Evolutionary conservation across 2,329 filamentous ascomycete species (phyloP).

Genomic region (Pseudogymnoascus sp.): DNA sequence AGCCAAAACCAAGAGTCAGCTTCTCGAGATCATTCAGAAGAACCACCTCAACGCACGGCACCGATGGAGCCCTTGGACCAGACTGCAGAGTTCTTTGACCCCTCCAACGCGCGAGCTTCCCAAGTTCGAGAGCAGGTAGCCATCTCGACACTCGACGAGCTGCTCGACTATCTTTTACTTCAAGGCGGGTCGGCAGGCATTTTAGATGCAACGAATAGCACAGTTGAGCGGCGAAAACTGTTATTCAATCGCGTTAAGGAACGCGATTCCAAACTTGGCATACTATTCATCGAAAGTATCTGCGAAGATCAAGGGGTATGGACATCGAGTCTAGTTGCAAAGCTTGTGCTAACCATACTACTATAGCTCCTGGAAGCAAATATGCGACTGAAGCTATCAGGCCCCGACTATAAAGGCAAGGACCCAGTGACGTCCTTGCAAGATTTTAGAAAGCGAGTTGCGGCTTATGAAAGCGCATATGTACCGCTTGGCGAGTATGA

Average conservation of each 20-base stretch:
- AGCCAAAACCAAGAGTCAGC: conserved; percentile 16
- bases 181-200: conserved; percentile 86
- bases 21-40: not conserved
- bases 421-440: conserved; percentile 76
- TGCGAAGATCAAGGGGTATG: conserved; percentile 68
- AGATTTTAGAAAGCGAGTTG: conserved; percentile 90
- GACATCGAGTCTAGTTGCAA: not conserved
- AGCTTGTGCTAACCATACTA: conserved; percentile 11
- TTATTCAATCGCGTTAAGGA: conserved; percentile 77
- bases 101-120: conserved; percentile 73
- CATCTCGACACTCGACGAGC: conserved; percentile 83
- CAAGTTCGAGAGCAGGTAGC: conserved; percentile 86
- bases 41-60: conserved; percentile 11
- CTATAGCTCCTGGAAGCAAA: conserved; percentile 75
- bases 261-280: conserved; percentile 78
- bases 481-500: conserved; percentile 85
- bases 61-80: conserved; percentile 63
- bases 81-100: conserved; percentile 89
- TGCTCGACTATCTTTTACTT: conserved; percentile 80
- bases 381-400: conserved; percentile 93
- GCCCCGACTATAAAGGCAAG: conserved; percentile 92
- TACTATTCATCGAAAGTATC: conserved; percentile 91
- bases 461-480: conserved; percentile 90
- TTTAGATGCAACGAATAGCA: conserved; percentile 95
- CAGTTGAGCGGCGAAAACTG: conserved; percentile 72